Percentiles rank a stretch among this genome's conserved stretches.
Conservation (phyloP, 1,284 basidiomycete genomes). For the Sporisorium iseilematis-ciliati region DNA sequence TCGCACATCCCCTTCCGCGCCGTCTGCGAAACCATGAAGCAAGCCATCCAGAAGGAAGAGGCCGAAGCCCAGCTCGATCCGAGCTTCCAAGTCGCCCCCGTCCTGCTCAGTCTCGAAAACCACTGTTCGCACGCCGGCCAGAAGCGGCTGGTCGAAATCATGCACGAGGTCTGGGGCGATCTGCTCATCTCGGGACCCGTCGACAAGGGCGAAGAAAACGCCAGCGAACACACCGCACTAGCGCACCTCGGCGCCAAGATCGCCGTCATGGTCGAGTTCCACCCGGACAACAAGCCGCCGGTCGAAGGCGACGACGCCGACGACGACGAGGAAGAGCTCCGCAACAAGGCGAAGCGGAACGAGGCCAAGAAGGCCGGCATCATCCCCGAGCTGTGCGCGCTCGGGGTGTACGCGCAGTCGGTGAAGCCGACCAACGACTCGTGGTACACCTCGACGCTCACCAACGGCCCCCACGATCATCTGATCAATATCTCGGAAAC, state of each 20-base stretch:
- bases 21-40: constrained; percentile 54
- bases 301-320: constrained; percentile 12
- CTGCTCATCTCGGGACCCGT: constrained; percentile 70
- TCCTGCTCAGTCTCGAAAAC: constrained; percentile 78
- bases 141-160: constrained; percentile 74
- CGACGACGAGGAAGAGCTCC: constrained; percentile 46
- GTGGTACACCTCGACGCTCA: constrained; percentile 56
- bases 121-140: constrained; percentile 75
- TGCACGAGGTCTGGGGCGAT: constrained; percentile 75
- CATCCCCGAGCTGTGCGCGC: constrained; percentile 59
- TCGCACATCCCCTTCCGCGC: constrained; percentile 54
- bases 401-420: constrained; percentile 63
- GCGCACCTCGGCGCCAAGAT: constrained; percentile 74
- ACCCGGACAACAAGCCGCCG: constrained; percentile 22
- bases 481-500: constrained; percentile 76
- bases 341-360: constrained; percentile 27
- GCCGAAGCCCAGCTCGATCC: constrained; percentile 19
- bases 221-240: constrained; percentile 71
- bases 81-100: constrained; percentile 69
- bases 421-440: constrained; percentile 59
- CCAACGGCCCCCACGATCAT: constrained; percentile 69
- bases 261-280: constrained; percentile 74
- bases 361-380: constrained; percentile 54
- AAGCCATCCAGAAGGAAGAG: constrained; percentile 43
- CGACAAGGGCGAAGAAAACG: constrained; percentile 55